A percentile compares a stretch with the other conserved stretches of the same genome.
Evolutionary conservation across 2,329 filamentous ascomycete genomes (phyloP).

Genomic region (Aspergillus piperis): DNA sequence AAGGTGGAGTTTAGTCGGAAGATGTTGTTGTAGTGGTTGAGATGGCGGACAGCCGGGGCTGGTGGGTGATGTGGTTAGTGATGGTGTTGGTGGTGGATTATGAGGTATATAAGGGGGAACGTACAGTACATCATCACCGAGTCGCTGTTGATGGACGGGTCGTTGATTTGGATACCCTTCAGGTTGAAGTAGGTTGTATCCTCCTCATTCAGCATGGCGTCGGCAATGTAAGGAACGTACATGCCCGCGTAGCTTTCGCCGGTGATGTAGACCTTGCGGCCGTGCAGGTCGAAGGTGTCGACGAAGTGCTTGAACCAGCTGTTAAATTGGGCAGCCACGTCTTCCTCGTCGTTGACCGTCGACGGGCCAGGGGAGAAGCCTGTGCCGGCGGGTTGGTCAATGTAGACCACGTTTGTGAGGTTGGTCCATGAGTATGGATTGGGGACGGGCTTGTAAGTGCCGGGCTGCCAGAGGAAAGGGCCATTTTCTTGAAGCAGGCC

Average conservation of each 20-base stretch:
- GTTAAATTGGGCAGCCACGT: constrained; percentile 70
- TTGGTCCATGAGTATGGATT: constrained; percentile 73
- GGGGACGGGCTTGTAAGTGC: constrained; percentile 63
- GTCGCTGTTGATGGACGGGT: constrained; percentile 63
- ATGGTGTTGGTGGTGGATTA: neutral
- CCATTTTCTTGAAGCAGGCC: constrained; percentile 75
- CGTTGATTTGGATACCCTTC: constrained; percentile 70
- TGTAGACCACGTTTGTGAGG: constrained; percentile 72
- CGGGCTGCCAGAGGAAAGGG: constrained; percentile 69
- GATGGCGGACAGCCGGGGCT: constrained; percentile 44
- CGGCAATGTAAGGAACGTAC: constrained; percentile 71
- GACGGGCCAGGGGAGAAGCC: constrained; percentile 69
- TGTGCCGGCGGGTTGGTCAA: constrained; percentile 52
- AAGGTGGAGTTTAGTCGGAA: constrained; percentile 47
- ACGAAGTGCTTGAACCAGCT: constrained; percentile 78
- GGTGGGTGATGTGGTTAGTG: neutral
- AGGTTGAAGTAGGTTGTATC: constrained; percentile 69
- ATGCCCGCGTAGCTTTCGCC: constrained; percentile 71
- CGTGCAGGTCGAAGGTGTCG: constrained; percentile 67
- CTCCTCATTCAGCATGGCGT: constrained; percentile 69
- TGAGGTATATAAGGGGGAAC: constrained; percentile 6
- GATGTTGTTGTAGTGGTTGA: constrained; percentile 44
- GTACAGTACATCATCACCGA: constrained; percentile 52
- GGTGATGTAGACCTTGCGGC: constrained; percentile 70
- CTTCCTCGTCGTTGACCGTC: constrained; percentile 65